Base-by-base conservation (phyloP, 1,139 yeast species). In the Geotrichum siamense region DNA sequence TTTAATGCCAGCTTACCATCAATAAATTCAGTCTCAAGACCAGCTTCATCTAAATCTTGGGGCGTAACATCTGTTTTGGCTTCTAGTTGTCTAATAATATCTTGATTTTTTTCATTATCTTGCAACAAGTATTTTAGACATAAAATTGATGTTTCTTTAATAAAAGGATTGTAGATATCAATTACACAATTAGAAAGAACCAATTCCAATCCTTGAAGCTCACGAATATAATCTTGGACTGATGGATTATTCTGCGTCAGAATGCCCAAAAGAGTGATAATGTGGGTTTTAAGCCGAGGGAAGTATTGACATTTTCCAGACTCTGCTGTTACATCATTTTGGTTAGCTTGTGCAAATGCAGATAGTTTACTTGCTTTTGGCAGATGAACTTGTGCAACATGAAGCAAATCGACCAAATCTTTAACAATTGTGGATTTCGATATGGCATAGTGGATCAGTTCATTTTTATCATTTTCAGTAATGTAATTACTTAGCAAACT, bases 81-180 rank as follows among this genome's bases (percentile, higher is more conserved):
- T 53, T 79, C 84, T 44, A 80, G 54, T 34, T 67, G 58, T 29
- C 84, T 79, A 1, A 91, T 89, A 57, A 86, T 75, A 1, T 71
- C 69, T 62, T 91, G 96, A 58, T 89, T 91, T 39, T 66, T 72
- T 1, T 55, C 55, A 55, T 91, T 91, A 16, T 72, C 69, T 25
- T 76, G 74, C 20, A 91, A 63, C 26, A 87, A 62, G 49, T 79
- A 80, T 52, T 81, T 76, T 36, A 91, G 61, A 55, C 96, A 85
- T 10, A 89, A 64, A 27, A 91, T 82, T 1, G 95, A 75, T 49
- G 93, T 69, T 58, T 91, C 98, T 51, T 85, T 82, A 48, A 91
- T 81, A 57, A 27, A 87, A 0, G 97, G 97, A 56, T 91, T 93
- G 57, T 82, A 78, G 41, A 79, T 81, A 60, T 91, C 98, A 39